Percentiles rank a stretch among this genome's conserved stretches.
These are phyloP conservation scores for Stagonosporopsis vannaccii DNA, from an alignment of 2,329 filamentous ascomycete genomes.

Conservation along the genomic window DNA sequence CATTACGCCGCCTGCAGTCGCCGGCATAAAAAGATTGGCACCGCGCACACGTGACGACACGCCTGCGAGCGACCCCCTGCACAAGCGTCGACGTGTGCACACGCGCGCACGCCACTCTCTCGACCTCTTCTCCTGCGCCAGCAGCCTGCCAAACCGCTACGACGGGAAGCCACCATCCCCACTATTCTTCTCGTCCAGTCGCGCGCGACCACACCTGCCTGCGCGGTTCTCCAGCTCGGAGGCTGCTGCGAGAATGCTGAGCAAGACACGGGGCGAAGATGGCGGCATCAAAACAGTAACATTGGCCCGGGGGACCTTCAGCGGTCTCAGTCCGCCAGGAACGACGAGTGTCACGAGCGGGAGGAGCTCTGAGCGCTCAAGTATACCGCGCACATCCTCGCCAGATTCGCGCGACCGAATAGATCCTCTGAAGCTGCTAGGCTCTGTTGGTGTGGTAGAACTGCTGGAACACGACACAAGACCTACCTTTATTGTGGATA, in stretches of 20 bases:
- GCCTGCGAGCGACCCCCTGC: slow-evolving; percentile 42
- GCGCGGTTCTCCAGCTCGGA: slow-evolving; percentile 64
- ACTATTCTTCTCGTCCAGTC: slow-evolving; percentile 60
- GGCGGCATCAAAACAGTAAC: slow-evolving; percentile 60
- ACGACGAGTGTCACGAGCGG: slow-evolving; percentile 61
- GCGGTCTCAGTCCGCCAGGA: slow-evolving; percentile 46
- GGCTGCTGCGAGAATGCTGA: slow-evolving; percentile 66
- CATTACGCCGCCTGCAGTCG: slow-evolving; percentile 18
- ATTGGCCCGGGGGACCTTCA: slow-evolving; percentile 57
- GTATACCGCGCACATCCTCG: slow-evolving; percentile 57
- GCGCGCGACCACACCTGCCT: slow-evolving; percentile 54
- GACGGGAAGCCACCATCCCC: slow-evolving; percentile 55
- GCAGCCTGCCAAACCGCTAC: slow-evolving; percentile 24
- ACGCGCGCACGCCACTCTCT: slow-evolving; percentile 43
- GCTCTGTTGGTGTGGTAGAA: slow-evolving; percentile 72
- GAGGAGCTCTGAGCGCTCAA: slow-evolving; percentile 62
- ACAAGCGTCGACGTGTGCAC: slow-evolving; percentile 45
- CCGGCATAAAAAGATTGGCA: slow-evolving; percentile 8
- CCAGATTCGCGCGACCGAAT: slow-evolving; percentile 60
- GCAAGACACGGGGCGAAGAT: slow-evolving; percentile 59
- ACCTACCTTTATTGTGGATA: slow-evolving; percentile 78
- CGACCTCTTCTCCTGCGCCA: slow-evolving; percentile 46
- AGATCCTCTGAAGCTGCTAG: slow-evolving; percentile 64
- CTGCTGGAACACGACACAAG: slow-evolving; percentile 78
- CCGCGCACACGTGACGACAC: slow-evolving; percentile 12